Conservation (phyloP, 2,329 filamentous ascomycete species). For the Clonostachys rosea region DNA sequence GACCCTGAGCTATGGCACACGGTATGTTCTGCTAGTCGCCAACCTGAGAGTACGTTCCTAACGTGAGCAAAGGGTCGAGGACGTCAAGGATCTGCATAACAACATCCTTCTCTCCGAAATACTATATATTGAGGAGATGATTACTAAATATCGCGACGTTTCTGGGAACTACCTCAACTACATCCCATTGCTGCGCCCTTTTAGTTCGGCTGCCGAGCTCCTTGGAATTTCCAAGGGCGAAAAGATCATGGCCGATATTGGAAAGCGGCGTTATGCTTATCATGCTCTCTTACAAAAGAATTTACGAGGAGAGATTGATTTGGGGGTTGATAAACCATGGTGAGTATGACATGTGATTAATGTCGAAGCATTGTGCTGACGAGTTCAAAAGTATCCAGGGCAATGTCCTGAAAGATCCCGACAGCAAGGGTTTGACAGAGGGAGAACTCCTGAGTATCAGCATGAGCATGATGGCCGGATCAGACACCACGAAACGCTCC, state of each 20-base stretch:
- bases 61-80: slow-evolving; percentile 14
- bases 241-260: slow-evolving; percentile 8
- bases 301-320: slow-evolving; percentile 12
- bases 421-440: slow-evolving; percentile 57
- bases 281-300: slow-evolving; percentile 9
- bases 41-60: background rate
- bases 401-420: slow-evolving; percentile 63
- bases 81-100: slow-evolving; percentile 9
- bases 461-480: slow-evolving; percentile 48
- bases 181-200: slow-evolving; percentile 10
- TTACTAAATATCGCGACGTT: slow-evolving; percentile 6
- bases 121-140: slow-evolving; percentile 11
- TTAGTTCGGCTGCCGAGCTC: slow-evolving; percentile 4
- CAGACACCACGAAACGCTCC: slow-evolving; percentile 15
- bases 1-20: slow-evolving; percentile 60
- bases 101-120: slow-evolving; percentile 16
- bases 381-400: slow-evolving; percentile 50
- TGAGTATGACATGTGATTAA: background rate
- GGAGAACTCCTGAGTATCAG: slow-evolving; percentile 64
- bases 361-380: background rate
- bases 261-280: slow-evolving; percentile 10
- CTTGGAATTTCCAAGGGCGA: slow-evolving; percentile 1
- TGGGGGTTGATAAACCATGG: slow-evolving; percentile 57
- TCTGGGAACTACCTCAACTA: slow-evolving; percentile 11
- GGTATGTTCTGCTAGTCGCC: slow-evolving; percentile 12